A percentile compares a stretch with the other conserved stretches of the same genome.
Conservation (phyloP, 805 yeast species). For the Ogataea trehalophila region DNA sequence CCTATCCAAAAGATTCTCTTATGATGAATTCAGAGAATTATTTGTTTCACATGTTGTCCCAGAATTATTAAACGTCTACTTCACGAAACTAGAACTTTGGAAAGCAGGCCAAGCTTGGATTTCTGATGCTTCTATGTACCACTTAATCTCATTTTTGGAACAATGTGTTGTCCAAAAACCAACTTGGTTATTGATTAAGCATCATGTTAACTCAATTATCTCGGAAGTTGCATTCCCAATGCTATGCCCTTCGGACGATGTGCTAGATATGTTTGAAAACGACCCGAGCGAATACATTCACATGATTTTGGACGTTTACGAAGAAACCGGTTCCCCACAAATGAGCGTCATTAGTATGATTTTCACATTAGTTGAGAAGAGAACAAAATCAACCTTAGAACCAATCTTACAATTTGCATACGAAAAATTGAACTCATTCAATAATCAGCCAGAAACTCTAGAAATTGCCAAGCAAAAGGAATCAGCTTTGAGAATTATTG, state of each 20-base stretch:
- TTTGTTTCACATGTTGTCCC: conserved; percentile 65
- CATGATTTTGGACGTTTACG: conserved; percentile 62
- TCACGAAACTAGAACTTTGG: conserved; percentile 72
- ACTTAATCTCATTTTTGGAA: conserved; percentile 59
- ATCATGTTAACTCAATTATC: conserved; percentile 61
- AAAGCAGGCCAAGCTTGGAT: conserved; percentile 64
- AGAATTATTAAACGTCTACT: conserved; percentile 57
- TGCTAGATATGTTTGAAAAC: conserved; percentile 71
- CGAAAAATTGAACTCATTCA: conserved; percentile 39
- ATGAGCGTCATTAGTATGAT: conserved; percentile 73
- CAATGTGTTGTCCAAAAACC: conserved; percentile 52
- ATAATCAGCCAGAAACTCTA: conserved; percentile 33
- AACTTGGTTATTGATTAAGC: conserved; percentile 68
- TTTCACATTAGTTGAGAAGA: conserved; percentile 64
- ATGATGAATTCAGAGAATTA: conserved; percentile 53
- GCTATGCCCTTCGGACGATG: conserved; percentile 66
- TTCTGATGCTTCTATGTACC: conserved; percentile 57
- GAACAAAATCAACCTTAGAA: conserved; percentile 54
- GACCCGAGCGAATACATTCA: conserved; percentile 93
- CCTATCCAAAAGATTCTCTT: conserved; percentile 43
- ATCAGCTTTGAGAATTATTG: conserved; percentile 74
- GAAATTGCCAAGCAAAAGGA: conserved; percentile 65
- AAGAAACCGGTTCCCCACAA: conserved; percentile 62
- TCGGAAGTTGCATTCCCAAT: conserved; percentile 76
- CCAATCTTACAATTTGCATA: conserved; percentile 60